Conservation (phyloP, 2,329 filamentous ascomycete species). For the Pseudonectria foliicola region DNA sequence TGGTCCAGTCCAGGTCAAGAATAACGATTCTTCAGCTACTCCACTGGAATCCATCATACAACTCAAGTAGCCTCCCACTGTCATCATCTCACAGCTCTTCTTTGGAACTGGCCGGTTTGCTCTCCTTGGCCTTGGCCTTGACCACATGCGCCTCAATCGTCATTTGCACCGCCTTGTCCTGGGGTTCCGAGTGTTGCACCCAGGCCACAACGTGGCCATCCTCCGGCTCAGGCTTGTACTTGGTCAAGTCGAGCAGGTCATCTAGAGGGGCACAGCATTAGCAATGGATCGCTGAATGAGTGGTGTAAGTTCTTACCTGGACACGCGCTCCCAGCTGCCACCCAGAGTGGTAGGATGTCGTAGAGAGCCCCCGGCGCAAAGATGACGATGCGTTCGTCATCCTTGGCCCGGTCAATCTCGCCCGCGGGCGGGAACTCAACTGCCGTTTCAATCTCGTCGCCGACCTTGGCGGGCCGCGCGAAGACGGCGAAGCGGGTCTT, state of each 20-base stretch:
- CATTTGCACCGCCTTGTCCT: slow-evolving; percentile 27
- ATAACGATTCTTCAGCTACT: too few relatives aligned
- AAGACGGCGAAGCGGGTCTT: slow-evolving; percentile 37
- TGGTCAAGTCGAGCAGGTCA: slow-evolving; percentile 21
- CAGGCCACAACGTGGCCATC: slow-evolving; percentile 24
- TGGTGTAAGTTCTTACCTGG: slow-evolving; percentile 27
- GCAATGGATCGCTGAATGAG: background rate
- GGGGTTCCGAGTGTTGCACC: slow-evolving; percentile 23
- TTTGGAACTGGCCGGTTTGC: too few relatives aligned
- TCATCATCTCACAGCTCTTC: too few relatives aligned
- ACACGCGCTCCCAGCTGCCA: slow-evolving; percentile 36
- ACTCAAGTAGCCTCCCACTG: too few relatives aligned
- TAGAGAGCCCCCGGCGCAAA: slow-evolving; percentile 48
- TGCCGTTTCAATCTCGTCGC: slow-evolving; percentile 32
- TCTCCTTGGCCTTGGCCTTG: slow-evolving; percentile 16
- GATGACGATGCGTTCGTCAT: slow-evolving; percentile 34
- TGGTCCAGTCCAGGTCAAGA: too few relatives aligned
- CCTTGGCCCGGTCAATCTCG: slow-evolving; percentile 22
- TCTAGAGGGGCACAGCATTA: slow-evolving; percentile 11
- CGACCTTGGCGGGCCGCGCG: slow-evolving; percentile 29
- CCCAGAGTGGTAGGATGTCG: slow-evolving; percentile 42
- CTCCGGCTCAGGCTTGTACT: slow-evolving; percentile 19
- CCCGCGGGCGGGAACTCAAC: slow-evolving; percentile 22
- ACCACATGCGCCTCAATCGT: slow-evolving; percentile 29
- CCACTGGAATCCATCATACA: too few relatives aligned